Evolutionary conservation across 2,329 filamentous ascomycete species (phyloP), one percentile per base, ranked within the genome.

Genomic region (Gremmenia infestans): DNA sequence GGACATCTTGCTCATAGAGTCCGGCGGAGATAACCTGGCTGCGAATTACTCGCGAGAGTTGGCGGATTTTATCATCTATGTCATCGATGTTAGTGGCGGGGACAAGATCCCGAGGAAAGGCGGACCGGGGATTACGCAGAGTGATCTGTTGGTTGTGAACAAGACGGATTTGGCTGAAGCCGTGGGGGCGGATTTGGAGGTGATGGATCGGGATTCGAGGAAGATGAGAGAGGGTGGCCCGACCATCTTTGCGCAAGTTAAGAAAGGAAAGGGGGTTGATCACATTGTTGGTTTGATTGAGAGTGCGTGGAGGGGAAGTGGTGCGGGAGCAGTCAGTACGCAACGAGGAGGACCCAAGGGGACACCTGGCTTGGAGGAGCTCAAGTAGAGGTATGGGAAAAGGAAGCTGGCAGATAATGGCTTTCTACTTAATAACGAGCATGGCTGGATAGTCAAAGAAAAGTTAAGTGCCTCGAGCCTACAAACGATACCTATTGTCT

Each of bases 21-120:
- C 86, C 17, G 94, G 94, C 46, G 94, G 94, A 56, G 94, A 99
- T 72, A 99, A 99, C 72, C 82, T 99, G 1, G 94, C 94, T 0
- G 94, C 94, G 4, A 99, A 99, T 78, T 99, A 99, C 80, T 89
- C 84, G 54, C 82, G 94, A 56, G 94, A 99, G 74, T 78, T 99
- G 63, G 94, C 94, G 1, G 94, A 99, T 73, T 99, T 89, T 72
- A 99, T 99, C 73, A 87, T 99, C 74, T 99, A 99, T 72, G 94
- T 99, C 32, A 97, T 99, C 66, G 94, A 99, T 73, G 94, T 99
- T 17, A 89, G 86, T 54, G 94, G 94, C 22, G 94, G 94, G 12
- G 94, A 99, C 73, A 99, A 99, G 81, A 87, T 99, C 50, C 94
- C 94, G 0, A 77, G 94, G 28, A 99, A 99, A 76, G 94, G 94